Base-by-base conservation (phyloP, 257 asterid species). In the Solanum paucissectum region DNA sequence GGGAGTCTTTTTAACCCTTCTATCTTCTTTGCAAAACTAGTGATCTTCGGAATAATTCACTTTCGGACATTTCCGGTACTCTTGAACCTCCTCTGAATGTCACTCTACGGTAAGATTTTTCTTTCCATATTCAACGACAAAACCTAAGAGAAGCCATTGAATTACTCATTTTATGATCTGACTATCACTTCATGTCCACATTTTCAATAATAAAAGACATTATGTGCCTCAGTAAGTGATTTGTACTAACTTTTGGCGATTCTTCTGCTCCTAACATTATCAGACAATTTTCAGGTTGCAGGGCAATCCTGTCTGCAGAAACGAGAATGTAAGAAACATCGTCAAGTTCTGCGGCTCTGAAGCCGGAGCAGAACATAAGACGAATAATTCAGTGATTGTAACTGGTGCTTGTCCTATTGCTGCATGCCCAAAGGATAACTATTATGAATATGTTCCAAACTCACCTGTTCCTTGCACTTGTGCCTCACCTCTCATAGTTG, bases 401-500 rank as follows among this genome's bases (percentile, higher is more conserved):
- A 87, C 55, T 37, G 85, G 85, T 52, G 62, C 9, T 27, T 96
- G 99, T 88, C 87, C 69, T 72, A 88, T 92, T 83, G 89, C 60
- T 16, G 37, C 89, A 46, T 97, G 99, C 90, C 98, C 98, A 18
- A 89, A 83, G 23, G 93, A 92, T 85, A 82, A 82, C 46, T 49
- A 82, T 32, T 82, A 82, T 52, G 86, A 82, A 52, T 94, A 87
- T 38, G 94, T 94, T 69, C 93, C 93, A 62, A 92, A 92, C 62
- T 98, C 98, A 18, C 83, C 93, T 86, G 87, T 95, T 89, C 46
- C 81, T n/a, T 97, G 99, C 91, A 88, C 93, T 87, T 97, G 99
- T 90, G 95, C 96, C 72, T 96, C 90, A 42, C 99, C 99, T 29
- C 85, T 97, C 34, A 90, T 88, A 84, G 93, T 97, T 86, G 99